Conservation (phyloP, 345 rosid genomes). For the Ceriops tagal region DNA sequence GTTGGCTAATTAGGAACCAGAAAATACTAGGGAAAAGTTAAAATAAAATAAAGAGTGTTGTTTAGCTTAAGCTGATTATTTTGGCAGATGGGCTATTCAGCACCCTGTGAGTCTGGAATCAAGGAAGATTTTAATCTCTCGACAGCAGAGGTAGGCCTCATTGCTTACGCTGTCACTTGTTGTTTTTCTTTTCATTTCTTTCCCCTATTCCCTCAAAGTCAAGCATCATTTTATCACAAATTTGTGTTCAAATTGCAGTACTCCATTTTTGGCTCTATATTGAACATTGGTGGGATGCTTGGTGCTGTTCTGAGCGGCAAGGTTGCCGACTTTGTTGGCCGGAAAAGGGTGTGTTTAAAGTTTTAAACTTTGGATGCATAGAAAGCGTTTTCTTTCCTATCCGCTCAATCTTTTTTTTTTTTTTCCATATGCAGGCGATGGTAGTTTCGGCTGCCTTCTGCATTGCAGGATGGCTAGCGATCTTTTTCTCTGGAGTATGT, state of each 20-base stretch:
- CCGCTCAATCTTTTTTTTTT: neutral
- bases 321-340: slow-evolving; percentile 62
- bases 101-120: slow-evolving; percentile 45
- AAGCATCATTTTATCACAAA: too few species aligned
- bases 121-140: slow-evolving; percentile 42
- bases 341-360: slow-evolving; percentile 61
- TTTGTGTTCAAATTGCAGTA: slow-evolving; percentile 37
- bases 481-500: slow-evolving; percentile 48
- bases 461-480: slow-evolving; percentile 70
- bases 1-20: neutral
- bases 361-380: neutral
- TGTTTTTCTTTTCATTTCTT: too few species aligned
- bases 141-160: slow-evolving; percentile 28
- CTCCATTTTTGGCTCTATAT: slow-evolving; percentile 79
- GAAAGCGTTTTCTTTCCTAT: neutral
- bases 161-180: neutral
- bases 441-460: slow-evolving; percentile 61
- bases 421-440: slow-evolving; percentile 53
- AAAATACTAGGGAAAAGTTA: neutral
- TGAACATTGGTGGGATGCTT: slow-evolving; percentile 84
- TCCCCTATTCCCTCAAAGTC: too few species aligned
- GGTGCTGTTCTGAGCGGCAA: slow-evolving; percentile 78
- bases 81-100: slow-evolving; percentile 45
- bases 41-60: neutral
- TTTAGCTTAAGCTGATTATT: neutral